Evolutionary conservation across 225 moss, liverwort and hornwort genomes (phyloP).

Genomic region (Asterella californica): DNA sequence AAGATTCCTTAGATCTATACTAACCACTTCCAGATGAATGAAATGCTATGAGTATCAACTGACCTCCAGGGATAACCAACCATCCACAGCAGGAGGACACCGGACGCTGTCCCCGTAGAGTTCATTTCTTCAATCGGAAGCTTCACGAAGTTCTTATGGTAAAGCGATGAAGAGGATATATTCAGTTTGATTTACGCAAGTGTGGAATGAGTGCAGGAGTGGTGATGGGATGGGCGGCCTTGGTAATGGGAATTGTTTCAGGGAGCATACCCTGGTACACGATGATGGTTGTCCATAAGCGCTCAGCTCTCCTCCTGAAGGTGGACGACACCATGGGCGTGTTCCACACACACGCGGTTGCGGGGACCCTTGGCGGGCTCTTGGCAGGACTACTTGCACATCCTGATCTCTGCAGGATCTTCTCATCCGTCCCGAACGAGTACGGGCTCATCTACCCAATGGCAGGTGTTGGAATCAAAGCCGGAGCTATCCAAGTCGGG

Average conservation of each 20-base stretch:
- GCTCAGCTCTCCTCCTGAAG: conserved; percentile 1
- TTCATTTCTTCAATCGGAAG: not conserved
- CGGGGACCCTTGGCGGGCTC: not conserved
- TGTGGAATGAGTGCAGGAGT: not conserved
- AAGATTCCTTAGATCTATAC: too few species aligned
- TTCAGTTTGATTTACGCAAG: not conserved
- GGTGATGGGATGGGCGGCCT: not conserved
- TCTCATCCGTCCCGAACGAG: not conserved
- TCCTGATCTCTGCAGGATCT: not conserved
- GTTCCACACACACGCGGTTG: conserved; percentile 10
- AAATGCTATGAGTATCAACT: too few species aligned
- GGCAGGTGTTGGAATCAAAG: not conserved
- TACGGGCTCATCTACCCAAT: not conserved
- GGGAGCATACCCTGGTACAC: conserved; percentile 26
- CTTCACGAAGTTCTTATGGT: not conserved
- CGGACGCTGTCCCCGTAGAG: too few species aligned
- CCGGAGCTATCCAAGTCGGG: not conserved
- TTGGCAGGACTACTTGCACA: not conserved
- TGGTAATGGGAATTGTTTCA: conserved; percentile 22
- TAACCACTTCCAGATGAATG: too few species aligned
- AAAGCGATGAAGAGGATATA: not conserved
- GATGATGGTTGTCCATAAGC: conserved; percentile 15
- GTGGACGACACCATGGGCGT: conserved; percentile 44
- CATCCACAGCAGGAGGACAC: too few species aligned
- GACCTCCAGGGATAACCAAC: too few species aligned